Base-by-base conservation (phyloP, 2,329 filamentous ascomycete genomes). In the Xylaria sp. region DNA sequence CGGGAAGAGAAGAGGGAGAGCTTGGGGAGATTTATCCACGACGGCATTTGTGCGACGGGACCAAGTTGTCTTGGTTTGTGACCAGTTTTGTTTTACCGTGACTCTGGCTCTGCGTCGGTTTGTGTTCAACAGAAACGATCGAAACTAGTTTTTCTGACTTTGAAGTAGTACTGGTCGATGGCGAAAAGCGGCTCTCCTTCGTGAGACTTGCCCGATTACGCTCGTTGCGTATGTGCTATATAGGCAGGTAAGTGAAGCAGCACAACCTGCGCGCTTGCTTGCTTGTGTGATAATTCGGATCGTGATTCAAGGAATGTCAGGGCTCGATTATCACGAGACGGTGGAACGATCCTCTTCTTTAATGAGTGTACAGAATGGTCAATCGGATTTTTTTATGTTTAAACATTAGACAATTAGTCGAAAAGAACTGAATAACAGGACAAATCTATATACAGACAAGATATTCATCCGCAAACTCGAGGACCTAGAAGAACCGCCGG, bases 1-100 rank as follows among this genome's bases (percentile, higher is more conserved):
- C 65, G 63, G 34, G 69, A 68, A 7, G 72, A 73, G 41, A 74
- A 76, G 52, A 76, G 69, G 5, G 72, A 73, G 25, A 78, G 71
- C 7, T 70, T 74, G 1, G 76, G 74, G 1, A 74, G 64, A 12
- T 20, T 39, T 61, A 72, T 72, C 46, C 75, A 73, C 12, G 74
- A 73, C 66, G 76, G 74, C 76, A 77, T 77, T 23, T 46, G 41
- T 69, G 51, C 44, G 32, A 64, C 32, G 3, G 25, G 63, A 25
- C 2, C 39, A 12, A 3, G 5, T 34, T 70, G 51, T 68, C 62
- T 69, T 34, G 65, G 46, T n/a, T 55, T 46, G 57, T n/a, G 32
- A 65, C 39, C 39, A 55, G 20, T 32, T n/a, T 25, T 68, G 51
- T 68, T 63, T 73, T 34, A 63, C 62, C 25, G 39, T 44, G 55